Evolutionary conservation across 1,139 yeast genomes (phyloP).

Genomic region (Arxiozyma bovina): DNA sequence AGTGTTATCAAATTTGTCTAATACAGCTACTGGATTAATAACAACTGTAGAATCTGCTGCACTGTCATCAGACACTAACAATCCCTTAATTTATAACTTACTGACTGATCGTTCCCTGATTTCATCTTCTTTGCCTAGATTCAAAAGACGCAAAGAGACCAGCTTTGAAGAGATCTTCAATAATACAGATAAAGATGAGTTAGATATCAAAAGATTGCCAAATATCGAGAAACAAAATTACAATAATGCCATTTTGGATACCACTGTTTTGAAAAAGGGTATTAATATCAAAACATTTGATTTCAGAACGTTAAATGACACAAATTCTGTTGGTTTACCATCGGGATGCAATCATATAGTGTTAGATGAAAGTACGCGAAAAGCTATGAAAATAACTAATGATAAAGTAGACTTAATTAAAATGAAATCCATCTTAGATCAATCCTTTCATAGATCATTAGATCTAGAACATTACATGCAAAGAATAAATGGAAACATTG

Average conservation of each 20-base stretch:
- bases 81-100: constrained; percentile 82
- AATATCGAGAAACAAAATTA: background rate
- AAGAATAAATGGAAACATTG: constrained; percentile 57
- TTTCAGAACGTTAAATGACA: constrained; percentile 25
- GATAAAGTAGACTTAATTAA: constrained; percentile 46
- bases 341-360: background rate
- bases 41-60: constrained; percentile 31
- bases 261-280: constrained; percentile 77
- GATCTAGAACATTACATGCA: constrained; percentile 54
- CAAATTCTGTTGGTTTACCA: constrained; percentile 26
- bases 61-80: constrained; percentile 32
- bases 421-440: constrained; percentile 56
- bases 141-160: constrained; percentile 33
- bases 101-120: constrained; percentile 88
- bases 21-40: constrained; percentile 35
- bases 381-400: constrained; percentile 2
- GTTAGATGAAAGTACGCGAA: background rate
- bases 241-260: constrained; percentile 32
- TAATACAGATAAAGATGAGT: constrained; percentile 9
- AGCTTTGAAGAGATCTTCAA: constrained; percentile 3
- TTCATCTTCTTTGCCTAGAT: constrained; percentile 81
- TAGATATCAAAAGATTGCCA: background rate
- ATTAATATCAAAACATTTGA: constrained; percentile 48
- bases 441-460: constrained; percentile 67
- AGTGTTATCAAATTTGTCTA: constrained; percentile 31